These are phyloP conservation scores for Musa beccarii DNA, from an alignment of 176 grass and related monocot species.

Conservation along the genomic window DNA sequence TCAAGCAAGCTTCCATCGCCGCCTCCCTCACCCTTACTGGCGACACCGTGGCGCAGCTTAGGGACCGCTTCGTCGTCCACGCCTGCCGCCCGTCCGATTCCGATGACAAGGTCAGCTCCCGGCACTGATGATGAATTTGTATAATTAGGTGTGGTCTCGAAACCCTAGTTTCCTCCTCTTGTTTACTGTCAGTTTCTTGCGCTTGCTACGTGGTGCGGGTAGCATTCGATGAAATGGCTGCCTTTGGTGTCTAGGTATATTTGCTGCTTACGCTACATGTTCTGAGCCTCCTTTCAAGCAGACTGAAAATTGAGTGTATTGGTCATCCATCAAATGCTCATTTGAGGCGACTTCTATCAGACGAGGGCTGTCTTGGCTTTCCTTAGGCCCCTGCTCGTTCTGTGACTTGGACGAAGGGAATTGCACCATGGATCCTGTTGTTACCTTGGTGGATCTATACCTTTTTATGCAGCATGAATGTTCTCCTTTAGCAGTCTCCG, in stretches of 20 bases:
- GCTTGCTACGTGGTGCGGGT: too few species aligned
- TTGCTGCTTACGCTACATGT: background rate
- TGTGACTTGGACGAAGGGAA: background rate
- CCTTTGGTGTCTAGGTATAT: background rate
- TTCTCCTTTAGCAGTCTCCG: too few species aligned
- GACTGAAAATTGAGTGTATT: background rate
- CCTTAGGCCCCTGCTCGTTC: background rate
- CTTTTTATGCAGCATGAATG: background rate
- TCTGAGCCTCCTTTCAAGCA: background rate
- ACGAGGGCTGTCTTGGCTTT: background rate
- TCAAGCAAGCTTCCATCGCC: conserved; percentile 66
- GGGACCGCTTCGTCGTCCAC: conserved; percentile 34
- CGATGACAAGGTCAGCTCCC: conserved; percentile 44
- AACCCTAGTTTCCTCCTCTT: background rate
- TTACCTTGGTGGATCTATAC: background rate
- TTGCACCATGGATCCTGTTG: background rate
- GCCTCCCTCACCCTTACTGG: conserved; percentile 77
- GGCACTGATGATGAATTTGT: background rate
- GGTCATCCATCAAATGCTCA: background rate
- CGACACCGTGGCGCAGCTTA: conserved; percentile 85
- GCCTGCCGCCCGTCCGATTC: conserved; percentile 19
- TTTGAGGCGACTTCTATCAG: background rate
- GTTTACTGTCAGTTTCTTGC: too few species aligned
- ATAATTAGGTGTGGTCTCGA: background rate
- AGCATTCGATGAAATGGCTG: background rate